Base-by-base conservation (phyloP, 2,329 filamentous ascomycete species). In the Xylaria digitata region DNA sequence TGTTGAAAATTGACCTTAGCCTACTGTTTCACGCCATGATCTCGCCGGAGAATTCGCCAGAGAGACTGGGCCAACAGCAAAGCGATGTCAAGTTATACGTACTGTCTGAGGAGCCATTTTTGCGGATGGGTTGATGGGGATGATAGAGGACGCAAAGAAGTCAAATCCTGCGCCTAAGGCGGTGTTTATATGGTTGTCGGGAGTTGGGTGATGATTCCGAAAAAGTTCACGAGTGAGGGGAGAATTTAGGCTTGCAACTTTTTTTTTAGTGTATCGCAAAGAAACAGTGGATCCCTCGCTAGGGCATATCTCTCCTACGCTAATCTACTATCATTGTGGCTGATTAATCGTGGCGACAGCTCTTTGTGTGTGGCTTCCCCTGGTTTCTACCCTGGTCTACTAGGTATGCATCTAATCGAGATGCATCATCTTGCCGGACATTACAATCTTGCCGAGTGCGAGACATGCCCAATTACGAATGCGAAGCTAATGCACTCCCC, bases 81-180 rank as follows among this genome's bases (percentile, higher is more conserved):
- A 97, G 94, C 94, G 84, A 82, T 91, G 87, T 84, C 81, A 83
- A 80, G 75, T 77, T 75, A 83, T 89, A 97, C 94, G 85, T 97
- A 97, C 94, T 85, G 91, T 87, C 84, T 86, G 86, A 83, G 91
- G 88, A 89, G 91, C 92, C 93, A 97, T 97, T 92, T 83, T 77
- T 82, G 71, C 61, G 73, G 65, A 37, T 62, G 60, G 58, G 17
- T 21, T 62, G 66, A 54, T 62, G 61, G 50, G 49, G 61, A 75
- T 79, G 74, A 76, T 77, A 74, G 72, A 73, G 74, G 73, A 83
- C 91, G 91, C 91, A 94, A 93, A 94, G 91, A 94, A 82, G 86
- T 83, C 67, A 65, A 77, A 82, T 82, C 81, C 81, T 82, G 76
- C 81, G 81, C 76, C 78, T 76, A 46, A 50, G 19, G 15, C 46